Conservation (phyloP, 139 green algal species). For the Volvox reticuliferus region DNA sequence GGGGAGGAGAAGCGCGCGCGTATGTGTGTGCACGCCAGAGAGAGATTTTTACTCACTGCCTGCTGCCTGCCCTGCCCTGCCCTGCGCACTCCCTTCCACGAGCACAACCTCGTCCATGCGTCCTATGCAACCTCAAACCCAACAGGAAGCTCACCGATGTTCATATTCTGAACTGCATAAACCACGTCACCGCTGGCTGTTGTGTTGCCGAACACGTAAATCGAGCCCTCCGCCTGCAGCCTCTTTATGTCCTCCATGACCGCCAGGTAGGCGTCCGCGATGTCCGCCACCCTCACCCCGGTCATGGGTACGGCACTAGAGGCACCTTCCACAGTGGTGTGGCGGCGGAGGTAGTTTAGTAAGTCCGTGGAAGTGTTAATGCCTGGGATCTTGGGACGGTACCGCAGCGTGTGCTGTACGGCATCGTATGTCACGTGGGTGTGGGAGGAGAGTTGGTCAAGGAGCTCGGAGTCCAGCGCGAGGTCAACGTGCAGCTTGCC, state of each 20-base stretch:
- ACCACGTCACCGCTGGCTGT: not conserved
- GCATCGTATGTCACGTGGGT: conserved; percentile 22
- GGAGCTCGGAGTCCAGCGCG: conserved; percentile 10
- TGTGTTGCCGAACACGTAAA: conserved; percentile 33
- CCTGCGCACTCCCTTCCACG: no score
- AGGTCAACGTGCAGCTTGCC: conserved; percentile 24
- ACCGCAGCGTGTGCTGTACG: not conserved
- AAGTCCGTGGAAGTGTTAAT: conserved; percentile 32
- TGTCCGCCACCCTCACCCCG: conserved; percentile 18
- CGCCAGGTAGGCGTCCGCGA: conserved; percentile 24
- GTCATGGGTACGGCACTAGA: conserved; percentile 16
- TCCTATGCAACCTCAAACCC: no score
- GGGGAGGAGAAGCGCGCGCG: no score
- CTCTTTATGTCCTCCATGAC: conserved; percentile 18
- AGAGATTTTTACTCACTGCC: no score
- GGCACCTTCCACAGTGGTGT: conserved; percentile 42
- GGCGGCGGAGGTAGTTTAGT: conserved; percentile 42
- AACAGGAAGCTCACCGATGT: conserved; percentile 1
- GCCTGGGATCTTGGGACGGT: conserved; percentile 17
- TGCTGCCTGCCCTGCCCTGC: no score
- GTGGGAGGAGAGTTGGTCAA: conserved; percentile 7
- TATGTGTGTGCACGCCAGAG: no score
- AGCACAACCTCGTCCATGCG: no score
- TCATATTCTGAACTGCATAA: conserved; percentile 22
- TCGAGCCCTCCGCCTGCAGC: conserved; percentile 24